phyloP scores from a whole-genome alignment of 169 alveolate genomes.

The Cryptosporidium baileyi region DNA sequence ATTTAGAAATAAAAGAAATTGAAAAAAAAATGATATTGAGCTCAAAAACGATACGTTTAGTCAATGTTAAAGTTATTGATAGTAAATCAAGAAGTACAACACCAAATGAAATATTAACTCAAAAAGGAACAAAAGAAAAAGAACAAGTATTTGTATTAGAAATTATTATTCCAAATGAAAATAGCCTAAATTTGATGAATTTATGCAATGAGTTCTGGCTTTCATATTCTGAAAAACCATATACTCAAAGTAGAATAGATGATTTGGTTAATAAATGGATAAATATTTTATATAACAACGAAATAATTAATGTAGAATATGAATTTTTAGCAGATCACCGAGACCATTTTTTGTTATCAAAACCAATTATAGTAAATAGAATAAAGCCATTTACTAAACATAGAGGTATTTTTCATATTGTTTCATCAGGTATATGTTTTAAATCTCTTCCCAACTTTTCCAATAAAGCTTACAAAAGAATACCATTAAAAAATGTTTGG shows the following conservation, averaged over 20 bases:
- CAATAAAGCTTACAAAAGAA: constrained; percentile 79
- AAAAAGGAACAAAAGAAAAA: background rate
- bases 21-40: background rate
- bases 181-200: background rate
- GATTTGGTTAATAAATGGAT: constrained; percentile 28
- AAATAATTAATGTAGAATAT: constrained; percentile 54
- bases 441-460: constrained; percentile 84
- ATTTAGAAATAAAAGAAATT: background rate
- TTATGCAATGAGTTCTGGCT: constrained; percentile 7
- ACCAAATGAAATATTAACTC: constrained; percentile 15
- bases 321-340: constrained; percentile 55
- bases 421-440: constrained; percentile 80
- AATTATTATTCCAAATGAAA: constrained; percentile 1
- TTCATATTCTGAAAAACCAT: background rate
- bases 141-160: constrained; percentile 4
- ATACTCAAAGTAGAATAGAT: background rate
- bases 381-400: constrained; percentile 80
- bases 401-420: constrained; percentile 81
- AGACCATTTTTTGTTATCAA: constrained; percentile 17
- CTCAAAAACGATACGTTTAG: background rate
- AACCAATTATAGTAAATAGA: constrained; percentile 69
- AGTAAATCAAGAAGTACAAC: constrained; percentile 53
- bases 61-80: constrained; percentile 31
- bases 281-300: constrained; percentile 11
- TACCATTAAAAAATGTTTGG: constrained; percentile 74